Evolutionary conservation across 208 protist genomes (phyloP).

Genomic region (Kentomonas sorsogonicus): DNA sequence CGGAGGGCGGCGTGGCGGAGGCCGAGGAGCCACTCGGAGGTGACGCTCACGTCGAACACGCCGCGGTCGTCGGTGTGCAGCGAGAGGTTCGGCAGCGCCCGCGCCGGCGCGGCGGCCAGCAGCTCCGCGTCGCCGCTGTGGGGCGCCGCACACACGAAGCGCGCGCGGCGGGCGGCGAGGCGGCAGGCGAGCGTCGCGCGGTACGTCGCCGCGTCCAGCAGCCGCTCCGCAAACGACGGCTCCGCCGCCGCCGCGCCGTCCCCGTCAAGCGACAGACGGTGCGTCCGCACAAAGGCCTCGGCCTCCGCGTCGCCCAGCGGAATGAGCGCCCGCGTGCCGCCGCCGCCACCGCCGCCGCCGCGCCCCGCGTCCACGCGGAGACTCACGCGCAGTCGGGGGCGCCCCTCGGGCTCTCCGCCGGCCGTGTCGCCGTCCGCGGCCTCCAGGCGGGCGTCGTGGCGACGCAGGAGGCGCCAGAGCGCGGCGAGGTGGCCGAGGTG

Average conservation of each 20-base stretch:
- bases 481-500: constrained; percentile 36
- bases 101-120: background rate
- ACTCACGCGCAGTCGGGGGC: too few species aligned
- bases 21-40: constrained; percentile 46
- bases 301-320: too few species aligned
- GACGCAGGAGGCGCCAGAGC: constrained; percentile 20
- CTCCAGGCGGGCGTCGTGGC: too few species aligned
- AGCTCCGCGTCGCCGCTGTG: background rate
- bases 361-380: too few species aligned
- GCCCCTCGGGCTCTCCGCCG: too few species aligned
- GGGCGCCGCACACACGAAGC: background rate
- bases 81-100: constrained; percentile 44
- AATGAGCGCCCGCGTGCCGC: too few species aligned
- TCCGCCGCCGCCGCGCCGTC: too few species aligned
- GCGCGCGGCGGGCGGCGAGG: constrained; percentile 1
- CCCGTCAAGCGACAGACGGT: too few species aligned
- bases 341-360: too few species aligned
- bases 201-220: constrained; percentile 4
- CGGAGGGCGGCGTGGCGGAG: constrained; percentile 32
- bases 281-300: too few species aligned
- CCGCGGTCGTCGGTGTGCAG: constrained; percentile 86
- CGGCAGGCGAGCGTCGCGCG: constrained; percentile 4
- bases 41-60: constrained; percentile 66
- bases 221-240: too few species aligned
- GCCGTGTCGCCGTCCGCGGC: too few species aligned